Conservation (phyloP, 2,329 filamentous ascomycete species). For the Diplodia intermedia region DNA sequence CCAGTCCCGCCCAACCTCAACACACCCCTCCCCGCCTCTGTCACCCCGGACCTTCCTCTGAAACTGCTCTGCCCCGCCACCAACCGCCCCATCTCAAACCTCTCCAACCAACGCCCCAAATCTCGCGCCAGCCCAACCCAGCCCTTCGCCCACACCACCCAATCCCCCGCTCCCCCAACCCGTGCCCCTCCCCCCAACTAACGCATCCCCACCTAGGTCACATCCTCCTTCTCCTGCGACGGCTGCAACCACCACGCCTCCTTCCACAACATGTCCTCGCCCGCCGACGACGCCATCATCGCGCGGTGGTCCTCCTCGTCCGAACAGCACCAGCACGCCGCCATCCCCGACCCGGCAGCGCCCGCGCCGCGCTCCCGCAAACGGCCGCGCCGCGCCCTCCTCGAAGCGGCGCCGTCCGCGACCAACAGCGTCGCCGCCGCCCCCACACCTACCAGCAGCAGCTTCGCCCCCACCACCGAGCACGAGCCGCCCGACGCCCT, state of each 20-base stretch:
- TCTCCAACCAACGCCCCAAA: no score
- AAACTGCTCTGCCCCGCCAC: not conserved
- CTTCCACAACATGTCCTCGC: slow-evolving; percentile 62
- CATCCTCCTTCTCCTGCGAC: slow-evolving; percentile 62
- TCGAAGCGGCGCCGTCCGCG: slow-evolving; percentile 10
- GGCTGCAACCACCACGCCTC: slow-evolving; percentile 63
- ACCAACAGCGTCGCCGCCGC: not conserved
- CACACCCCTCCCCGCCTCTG: not conserved
- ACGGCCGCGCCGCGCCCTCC: slow-evolving; percentile 14
- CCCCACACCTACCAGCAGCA: not conserved
- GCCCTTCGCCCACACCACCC: not conserved
- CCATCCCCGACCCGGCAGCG: not conserved
- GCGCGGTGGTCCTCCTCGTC: slow-evolving; percentile 50
- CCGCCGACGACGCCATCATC: slow-evolving; percentile 56
- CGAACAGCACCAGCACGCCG: not conserved
- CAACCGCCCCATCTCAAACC: not conserved
- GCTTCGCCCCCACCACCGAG: not conserved
- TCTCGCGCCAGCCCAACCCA: not conserved
- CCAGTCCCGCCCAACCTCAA: not conserved
- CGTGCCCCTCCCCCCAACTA: not conserved
- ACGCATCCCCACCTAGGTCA: slow-evolving; percentile 42
- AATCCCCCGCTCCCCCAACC: no score
- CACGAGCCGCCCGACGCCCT: not conserved
- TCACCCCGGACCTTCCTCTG: not conserved
- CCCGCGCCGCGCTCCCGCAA: slow-evolving; percentile 9